Base-by-base conservation (phyloP, 2,329 filamentous ascomycete species). In the Aspergillus ibericus region DNA sequence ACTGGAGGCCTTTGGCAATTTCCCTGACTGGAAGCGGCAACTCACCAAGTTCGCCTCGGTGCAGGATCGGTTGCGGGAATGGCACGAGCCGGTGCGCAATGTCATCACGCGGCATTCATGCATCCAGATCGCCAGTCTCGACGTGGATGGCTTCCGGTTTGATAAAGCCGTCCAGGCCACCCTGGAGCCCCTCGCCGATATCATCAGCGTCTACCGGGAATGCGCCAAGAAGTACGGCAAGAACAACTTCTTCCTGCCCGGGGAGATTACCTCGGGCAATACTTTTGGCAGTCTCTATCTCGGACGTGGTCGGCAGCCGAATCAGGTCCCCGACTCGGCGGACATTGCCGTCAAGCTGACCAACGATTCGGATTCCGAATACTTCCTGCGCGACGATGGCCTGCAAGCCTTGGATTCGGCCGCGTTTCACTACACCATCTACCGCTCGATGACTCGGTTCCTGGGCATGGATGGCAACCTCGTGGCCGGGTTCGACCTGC, bases 141-240 rank as follows among this genome's bases (percentile, higher is more conserved):
- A 88, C 63, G 82, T 88, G 54, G 85, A 88, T 66, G 86, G 85
- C 0, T 87, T 85, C 68, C 82, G 85, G 55, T 85, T 86, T 71
- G 85, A 88, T 72, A 88, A 88, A 70, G 85, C 84, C 1, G 82
- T 84, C 20, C 85, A 87, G 65, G 81, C 83, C 13, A 87, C 85
- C 0, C 79, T 86, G 3, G 86, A 88, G 65, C 80, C 84, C 0
- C 77, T 85, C 59, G 84, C 79, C 4, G 79, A 83, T 40, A 87
- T 84, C 67, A 83, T 83, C 29, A 73, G 77, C 13, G 77, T 79
- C 7, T 81, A 86, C 67, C 78, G 85, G 20, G 73, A 80, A 34
- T 88, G 85, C 66, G 85, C 85, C 4, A 68, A 72, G 67, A 71
- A n/a, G 73, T 82, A 32, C 22, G 82, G 83, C 34, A 88, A 88